Evolutionary conservation across 148 eudicot species (phyloP), one percentile per base, ranked within the genome.

Genomic region (Nyssa sinensis): DNA sequence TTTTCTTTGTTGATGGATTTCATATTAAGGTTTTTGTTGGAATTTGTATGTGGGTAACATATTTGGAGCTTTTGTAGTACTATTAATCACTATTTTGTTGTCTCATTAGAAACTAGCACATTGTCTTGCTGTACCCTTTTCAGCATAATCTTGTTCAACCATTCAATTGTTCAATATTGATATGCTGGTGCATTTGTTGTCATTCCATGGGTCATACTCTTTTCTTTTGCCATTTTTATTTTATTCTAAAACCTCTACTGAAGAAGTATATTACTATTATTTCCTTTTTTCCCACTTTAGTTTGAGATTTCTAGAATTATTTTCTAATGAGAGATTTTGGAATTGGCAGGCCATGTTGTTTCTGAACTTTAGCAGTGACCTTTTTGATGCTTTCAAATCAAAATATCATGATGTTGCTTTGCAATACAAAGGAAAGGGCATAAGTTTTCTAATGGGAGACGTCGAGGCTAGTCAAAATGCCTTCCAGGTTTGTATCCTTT

Each of bases 381-480:
- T 33, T 74, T 76, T 73, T 77, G 94, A 93, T 79, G 79, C 91
- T 66, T 93, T 82, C 71, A 82, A 86, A 58, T 81, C 96, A 63
- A 89, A 75, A 10, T 93, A 90, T 70, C 86, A 84, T 60, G 93
- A 95, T 58, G 91, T 91, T 60, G 97, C 97, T 69, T 74, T 39
- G 72, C 90, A 88, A 64, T 87, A 85, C 81, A 95, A 92, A 78
- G 90, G 94, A 47, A 78, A 88, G 77, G 91, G 89, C 41, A 83
- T 92, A 60, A 86, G 88, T 86, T 95, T 95, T 75, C 81, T 95
- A 57, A 69, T 95, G 69, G 99, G 97, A 44, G 97, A 92, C 64
- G 71, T 84, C 71, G 97, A 90, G 44, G 88, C 92, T 51, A 88
- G 96, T 83, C 84, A 88, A 83, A 94, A 94, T 73, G 96, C 96